These are phyloP conservation scores for Apophysomyces variabilis DNA, from an alignment of 371 early-diverging fungal species.

Conservation along the genomic window DNA sequence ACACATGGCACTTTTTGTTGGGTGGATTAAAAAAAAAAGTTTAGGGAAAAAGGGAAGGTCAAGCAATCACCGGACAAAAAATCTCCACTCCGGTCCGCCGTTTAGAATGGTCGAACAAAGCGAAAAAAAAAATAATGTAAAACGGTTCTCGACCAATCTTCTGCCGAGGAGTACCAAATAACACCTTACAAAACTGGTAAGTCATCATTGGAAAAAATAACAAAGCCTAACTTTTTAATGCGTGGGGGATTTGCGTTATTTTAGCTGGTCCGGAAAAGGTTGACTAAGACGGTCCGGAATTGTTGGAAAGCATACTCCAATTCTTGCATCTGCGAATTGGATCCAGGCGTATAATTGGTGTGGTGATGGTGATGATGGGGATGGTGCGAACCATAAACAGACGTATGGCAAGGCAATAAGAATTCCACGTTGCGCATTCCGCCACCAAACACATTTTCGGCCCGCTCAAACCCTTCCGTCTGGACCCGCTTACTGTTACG, in stretches of 20 bases:
- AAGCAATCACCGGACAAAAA: neutral
- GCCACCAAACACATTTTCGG: slow-evolving; percentile 40
- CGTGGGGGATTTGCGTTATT: neutral
- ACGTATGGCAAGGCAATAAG: slow-evolving; percentile 36
- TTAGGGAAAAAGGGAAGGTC: neutral
- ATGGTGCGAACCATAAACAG: slow-evolving; percentile 28
- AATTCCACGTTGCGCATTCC: slow-evolving; percentile 50
- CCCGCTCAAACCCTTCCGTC: slow-evolving; percentile 34
- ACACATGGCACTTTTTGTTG: too few relatives aligned
- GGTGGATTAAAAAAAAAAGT: too few relatives aligned
- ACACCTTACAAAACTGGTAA: neutral
- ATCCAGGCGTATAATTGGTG: neutral
- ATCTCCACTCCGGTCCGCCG: neutral
- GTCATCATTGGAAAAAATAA: neutral
- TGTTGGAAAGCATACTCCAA: slow-evolving; percentile 48
- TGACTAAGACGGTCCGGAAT: slow-evolving; percentile 39
- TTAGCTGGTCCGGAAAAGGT: slow-evolving; percentile 47
- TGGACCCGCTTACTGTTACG: slow-evolving; percentile 44
- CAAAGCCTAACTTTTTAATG: slow-evolving; percentile 2
- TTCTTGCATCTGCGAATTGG: slow-evolving; percentile 23
- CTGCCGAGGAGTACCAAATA: neutral
- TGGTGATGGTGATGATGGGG: slow-evolving; percentile 19
- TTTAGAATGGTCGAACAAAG: too few relatives aligned
- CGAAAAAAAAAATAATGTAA: neutral
- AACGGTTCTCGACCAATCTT: slow-evolving; percentile 8